These are phyloP conservation scores for Neohortaea acidophila DNA, from an alignment of 495 filamentous ascomycete genomes.

Conservation along the genomic window DNA sequence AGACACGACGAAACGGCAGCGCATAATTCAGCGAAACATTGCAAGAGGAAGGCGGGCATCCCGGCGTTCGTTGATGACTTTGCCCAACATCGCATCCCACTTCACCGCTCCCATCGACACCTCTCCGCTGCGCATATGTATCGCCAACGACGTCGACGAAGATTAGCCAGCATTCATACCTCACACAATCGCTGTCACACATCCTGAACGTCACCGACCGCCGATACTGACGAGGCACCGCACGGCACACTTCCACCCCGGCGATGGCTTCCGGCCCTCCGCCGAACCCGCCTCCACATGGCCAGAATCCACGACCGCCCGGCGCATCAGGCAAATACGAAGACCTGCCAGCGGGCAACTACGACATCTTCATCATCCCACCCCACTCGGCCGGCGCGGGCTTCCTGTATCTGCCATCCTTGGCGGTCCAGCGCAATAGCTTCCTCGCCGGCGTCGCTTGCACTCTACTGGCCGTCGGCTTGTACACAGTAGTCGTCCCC, in stretches of 20 bases:
- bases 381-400: conserved; percentile 81
- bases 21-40: no score
- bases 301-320: conserved; percentile 22
- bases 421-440: conserved; percentile 73
- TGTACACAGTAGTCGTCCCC: conserved; percentile 55
- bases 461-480: conserved; percentile 49
- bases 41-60: no score
- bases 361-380: conserved; percentile 94
- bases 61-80: no score
- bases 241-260: not conserved
- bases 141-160: conserved; percentile 8
- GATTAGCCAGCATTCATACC: conserved; percentile 7
- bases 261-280: conserved; percentile 11
- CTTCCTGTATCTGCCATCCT: conserved; percentile 83
- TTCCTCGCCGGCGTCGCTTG: conserved; percentile 72
- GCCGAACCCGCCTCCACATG: conserved; percentile 28
- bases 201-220: not conserved
- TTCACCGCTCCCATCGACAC: no score
- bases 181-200: conserved; percentile 6
- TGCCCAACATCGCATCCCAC: no score
- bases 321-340: no score
- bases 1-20: no score
- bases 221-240: not conserved
- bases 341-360: conserved; percentile 66
- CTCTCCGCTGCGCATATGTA: conserved; percentile 11